Evolutionary conservation across 495 filamentous ascomycete genomes (phyloP), one percentile per base, ranked within the genome.

Genomic region (Annulohypoxylon maeteangense): DNA sequence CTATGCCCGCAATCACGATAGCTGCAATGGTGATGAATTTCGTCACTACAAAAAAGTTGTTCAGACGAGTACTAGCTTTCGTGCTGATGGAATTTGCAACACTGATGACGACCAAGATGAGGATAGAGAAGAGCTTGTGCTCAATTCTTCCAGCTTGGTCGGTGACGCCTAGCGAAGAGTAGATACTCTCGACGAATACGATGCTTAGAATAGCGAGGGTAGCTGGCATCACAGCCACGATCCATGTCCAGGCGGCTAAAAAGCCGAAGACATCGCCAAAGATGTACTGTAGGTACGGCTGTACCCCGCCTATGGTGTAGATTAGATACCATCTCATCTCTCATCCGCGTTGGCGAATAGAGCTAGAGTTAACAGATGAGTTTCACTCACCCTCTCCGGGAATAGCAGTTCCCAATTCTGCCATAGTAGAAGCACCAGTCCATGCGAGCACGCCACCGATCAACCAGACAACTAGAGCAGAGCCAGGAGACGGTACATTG

Each of bases 121-220:
- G 68, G 23, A 87, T 76, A 0, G 86, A 83, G 25, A 84, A 71
- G 4, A 86, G 65, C 74, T 87, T 87, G 65, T 86, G 83, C 56
- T 62, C 71, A 25, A 84, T 68, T 8, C 59, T 63, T 34, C 56
- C 79, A 0, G 82, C 82, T 34, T 80, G 68, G 22, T 80, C 81
- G 11, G 82, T 84, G 7, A 83, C 75, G 7, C 83, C 83, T 0
- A 75, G 69, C 4, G 83, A 80, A 16, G 84, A 84, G 77, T 81
- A 85, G 22, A 87, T 82, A 69, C 76, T 83, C 78, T 89, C 87
- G 4, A 86, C 77, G 55, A 89, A 88, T n/a, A 88, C 82, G 58
- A 89, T 86, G 74, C 82, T 83, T 7, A 88, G 77, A 22, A 88
- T 88, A 4, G 87, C 87, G 32, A 88, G 76, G 0, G 87, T 85